Evolutionary conservation across 2,329 filamentous ascomycete genomes (phyloP), one percentile per base, ranked within the genome.

Genomic region (Cladosporium sp.): DNA sequence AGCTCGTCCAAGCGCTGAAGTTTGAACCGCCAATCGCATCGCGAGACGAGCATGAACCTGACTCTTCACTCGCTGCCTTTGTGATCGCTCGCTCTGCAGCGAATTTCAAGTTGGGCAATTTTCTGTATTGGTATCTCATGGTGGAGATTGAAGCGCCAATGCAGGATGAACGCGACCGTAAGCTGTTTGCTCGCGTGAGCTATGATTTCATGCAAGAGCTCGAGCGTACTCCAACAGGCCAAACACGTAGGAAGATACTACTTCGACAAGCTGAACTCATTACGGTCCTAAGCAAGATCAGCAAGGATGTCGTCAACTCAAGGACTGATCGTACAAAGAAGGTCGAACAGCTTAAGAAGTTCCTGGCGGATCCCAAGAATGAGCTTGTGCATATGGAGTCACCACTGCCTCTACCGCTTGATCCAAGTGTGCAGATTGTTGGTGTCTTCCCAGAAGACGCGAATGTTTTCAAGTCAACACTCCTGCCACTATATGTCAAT

Each of bases 81-180:
- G 80, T 99, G 3, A 94, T 99, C 58, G 85, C 89, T 1, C 85
- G 94, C 37, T 95, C 94, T 3, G 88, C 90, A 14, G 86, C 88
- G 62, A 97, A 96, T 69, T 90, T 97, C 68, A 88, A 89, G 60
- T 82, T 99, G 1, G 94, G 93, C 30, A 99, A 96, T 71, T 96
- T 95, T 75, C 85, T 99, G 56, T 90, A 97, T 73, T 99, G 94
- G 94, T 99, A 97, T 73, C 81, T 99, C 2, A 97, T 97, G 87
- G 94, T 99, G 1, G 95, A 99, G 75, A 95, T 92, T 66, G 62
- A 66, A 17, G 55, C 61, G 4, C 85, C 86, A 3, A 88, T 91
- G 43, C 90, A 92, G 66, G 61, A 66, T 12, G 82, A 86, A 20
- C 85, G 87, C 59, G 88, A 93, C 69, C 88, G 90, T 47, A 89